phyloP scores from a whole-genome alignment of 371 early-diverging fungal genomes.

The Apophysomyces sp. region DNA sequence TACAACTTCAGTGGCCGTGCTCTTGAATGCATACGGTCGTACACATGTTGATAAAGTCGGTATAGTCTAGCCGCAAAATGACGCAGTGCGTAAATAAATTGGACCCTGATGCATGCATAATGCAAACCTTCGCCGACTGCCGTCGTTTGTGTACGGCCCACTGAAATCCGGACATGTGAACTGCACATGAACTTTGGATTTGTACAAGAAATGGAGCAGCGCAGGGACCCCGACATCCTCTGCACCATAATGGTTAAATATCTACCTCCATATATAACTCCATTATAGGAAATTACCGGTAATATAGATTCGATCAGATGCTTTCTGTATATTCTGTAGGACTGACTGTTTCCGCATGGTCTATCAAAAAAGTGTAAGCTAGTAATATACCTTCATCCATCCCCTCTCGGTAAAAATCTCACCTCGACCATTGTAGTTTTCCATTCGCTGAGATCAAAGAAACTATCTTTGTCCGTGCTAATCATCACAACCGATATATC shows the following conservation, averaged over 20 bases:
- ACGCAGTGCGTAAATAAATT: neutral
- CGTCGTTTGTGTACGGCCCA: slow-evolving; percentile 45
- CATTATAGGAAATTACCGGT: slow-evolving; percentile 16
- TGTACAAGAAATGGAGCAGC: slow-evolving; percentile 76
- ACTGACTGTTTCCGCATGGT: slow-evolving; percentile 26
- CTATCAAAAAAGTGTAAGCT: slow-evolving; percentile 3
- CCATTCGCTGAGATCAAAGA: slow-evolving; percentile 77
- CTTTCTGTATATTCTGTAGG: slow-evolving; percentile 24
- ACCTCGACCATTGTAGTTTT: slow-evolving; percentile 67
- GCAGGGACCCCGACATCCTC: slow-evolving; percentile 69
- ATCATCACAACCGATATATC: slow-evolving; percentile 75
- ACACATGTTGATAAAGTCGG: slow-evolving; percentile 65
- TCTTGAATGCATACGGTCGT: slow-evolving; percentile 63
- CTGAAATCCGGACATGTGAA: slow-evolving; percentile 65
- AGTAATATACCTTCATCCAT: neutral
- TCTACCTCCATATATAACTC: neutral
- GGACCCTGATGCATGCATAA: neutral
- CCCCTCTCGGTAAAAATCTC: slow-evolving; percentile 5
- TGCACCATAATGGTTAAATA: slow-evolving; percentile 7
- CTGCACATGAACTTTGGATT: slow-evolving; percentile 67
- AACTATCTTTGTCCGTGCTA: slow-evolving; percentile 80
- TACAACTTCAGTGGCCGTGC: slow-evolving; percentile 59
- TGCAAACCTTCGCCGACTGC: slow-evolving; percentile 36
- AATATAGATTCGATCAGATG: slow-evolving; percentile 33
- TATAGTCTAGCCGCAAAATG: slow-evolving; percentile 39